A percentile compares a stretch with the other conserved stretches of the same genome.
Conservation (phyloP, 192 early-diverging fungal species). For the Geosiphon pyriformis region DNA sequence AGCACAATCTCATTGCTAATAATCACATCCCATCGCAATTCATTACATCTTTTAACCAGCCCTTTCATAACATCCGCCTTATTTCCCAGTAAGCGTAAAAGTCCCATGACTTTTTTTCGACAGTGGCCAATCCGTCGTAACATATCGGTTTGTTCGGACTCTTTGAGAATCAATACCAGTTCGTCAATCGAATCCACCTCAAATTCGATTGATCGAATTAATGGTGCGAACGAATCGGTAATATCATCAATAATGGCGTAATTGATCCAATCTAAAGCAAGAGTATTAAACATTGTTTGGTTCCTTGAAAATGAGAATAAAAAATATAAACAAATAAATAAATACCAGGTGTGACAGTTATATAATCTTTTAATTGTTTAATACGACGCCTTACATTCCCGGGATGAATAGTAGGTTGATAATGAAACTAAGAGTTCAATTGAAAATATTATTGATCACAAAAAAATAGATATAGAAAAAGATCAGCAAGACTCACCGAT, state of each 20-base stretch:
- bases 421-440: constrained; percentile 63
- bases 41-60: constrained; percentile 64
- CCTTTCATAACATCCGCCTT: constrained; percentile 74
- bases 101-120: constrained; percentile 64
- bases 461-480: background rate
- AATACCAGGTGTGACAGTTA: constrained; percentile 73
- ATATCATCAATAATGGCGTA: constrained; percentile 95
- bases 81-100: constrained; percentile 60
- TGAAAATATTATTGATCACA: background rate
- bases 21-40: constrained; percentile 36
- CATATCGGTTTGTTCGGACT: constrained; percentile 82
- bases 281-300: constrained; percentile 1
- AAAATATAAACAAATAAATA: background rate
- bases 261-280: constrained; percentile 85
- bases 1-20: constrained; percentile 56
- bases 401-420: constrained; percentile 68
- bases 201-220: constrained; percentile 81
- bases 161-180: constrained; percentile 85
- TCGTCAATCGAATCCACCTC: constrained; percentile 97
- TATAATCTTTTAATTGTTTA: constrained; percentile 77
- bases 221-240: constrained; percentile 85
- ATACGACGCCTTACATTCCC: constrained; percentile 82
- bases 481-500: constrained; percentile 37
- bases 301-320: constrained; percentile 14
- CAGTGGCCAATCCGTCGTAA: constrained; percentile 67